phyloP scores from a whole-genome alignment of 805 yeast genomes.

The Pichia gijzeniarum region DNA sequence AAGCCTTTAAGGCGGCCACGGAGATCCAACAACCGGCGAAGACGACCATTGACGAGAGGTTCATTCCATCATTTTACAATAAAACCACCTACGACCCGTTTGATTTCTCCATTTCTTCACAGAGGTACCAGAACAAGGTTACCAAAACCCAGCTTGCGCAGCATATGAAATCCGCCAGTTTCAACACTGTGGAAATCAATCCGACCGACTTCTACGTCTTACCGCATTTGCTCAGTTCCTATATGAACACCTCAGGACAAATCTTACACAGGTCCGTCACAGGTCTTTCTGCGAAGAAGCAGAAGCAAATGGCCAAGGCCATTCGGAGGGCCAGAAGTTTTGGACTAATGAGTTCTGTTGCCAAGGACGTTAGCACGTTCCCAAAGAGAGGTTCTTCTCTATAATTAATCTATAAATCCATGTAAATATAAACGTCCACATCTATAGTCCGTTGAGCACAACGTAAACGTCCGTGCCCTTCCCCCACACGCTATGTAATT shows the following conservation, averaged over 20 bases:
- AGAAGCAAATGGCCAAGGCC: slow-evolving; percentile 66
- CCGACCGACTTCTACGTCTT: slow-evolving; percentile 67
- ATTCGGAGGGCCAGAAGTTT: slow-evolving; percentile 73
- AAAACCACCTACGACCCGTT: slow-evolving; percentile 68
- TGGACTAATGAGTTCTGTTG: slow-evolving; percentile 74
- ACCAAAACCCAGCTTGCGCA: slow-evolving; percentile 13
- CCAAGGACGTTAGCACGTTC: slow-evolving; percentile 45
- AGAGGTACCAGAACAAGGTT: slow-evolving; percentile 42
- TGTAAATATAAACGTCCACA: no score
- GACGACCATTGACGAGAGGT: slow-evolving; percentile 23
- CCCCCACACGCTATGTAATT: slow-evolving; percentile 65
- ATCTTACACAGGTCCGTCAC: slow-evolving; percentile 68
- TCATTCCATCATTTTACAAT: slow-evolving; percentile 37
- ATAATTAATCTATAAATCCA: slow-evolving; percentile 4
- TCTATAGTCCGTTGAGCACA: slow-evolving; percentile 33
- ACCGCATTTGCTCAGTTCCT: slow-evolving; percentile 63
- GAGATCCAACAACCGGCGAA: slow-evolving; percentile 6
- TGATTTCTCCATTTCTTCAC: slow-evolving; percentile 62
- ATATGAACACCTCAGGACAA: slow-evolving; percentile 65
- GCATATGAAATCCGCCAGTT: slow-evolving; percentile 26
- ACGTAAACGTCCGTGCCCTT: slow-evolving; percentile 77
- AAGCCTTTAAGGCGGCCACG: slow-evolving; percentile 7
- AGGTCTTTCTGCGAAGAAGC: slow-evolving; percentile 61
- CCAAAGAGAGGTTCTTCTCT: slow-evolving; percentile 28
- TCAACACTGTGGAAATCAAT: slow-evolving; percentile 42